Conservation (phyloP, 108 stramenopile species). For the Discostella stelligeroides region DNA sequence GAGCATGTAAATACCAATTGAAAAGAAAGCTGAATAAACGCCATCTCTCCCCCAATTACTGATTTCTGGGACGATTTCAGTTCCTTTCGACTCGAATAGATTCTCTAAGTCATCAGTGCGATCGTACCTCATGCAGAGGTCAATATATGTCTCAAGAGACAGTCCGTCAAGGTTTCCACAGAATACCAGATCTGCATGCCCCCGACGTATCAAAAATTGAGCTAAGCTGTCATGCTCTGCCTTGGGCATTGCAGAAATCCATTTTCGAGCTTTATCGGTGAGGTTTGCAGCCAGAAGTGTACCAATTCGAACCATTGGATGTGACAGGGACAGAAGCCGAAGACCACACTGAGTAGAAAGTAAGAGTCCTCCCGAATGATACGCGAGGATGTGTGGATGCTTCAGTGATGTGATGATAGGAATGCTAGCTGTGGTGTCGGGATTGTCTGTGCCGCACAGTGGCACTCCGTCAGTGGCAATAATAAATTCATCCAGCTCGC, state of each 20-base stretch:
- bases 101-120: slow-evolving; percentile 66
- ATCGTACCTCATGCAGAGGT: slow-evolving; percentile 71
- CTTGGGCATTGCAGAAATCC: slow-evolving; percentile 68
- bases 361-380: slow-evolving; percentile 75
- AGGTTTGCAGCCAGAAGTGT: slow-evolving; percentile 71
- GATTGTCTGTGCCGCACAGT: slow-evolving; percentile 14
- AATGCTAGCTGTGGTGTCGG: slow-evolving; percentile 10
- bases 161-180: slow-evolving; percentile 55
- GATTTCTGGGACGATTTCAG: slow-evolving; percentile 56
- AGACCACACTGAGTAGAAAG: slow-evolving; percentile 71
- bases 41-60: slow-evolving; percentile 61
- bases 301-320: slow-evolving; percentile 76
- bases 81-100: slow-evolving; percentile 56
- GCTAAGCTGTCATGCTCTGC: slow-evolving; percentile 71
- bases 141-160: slow-evolving; percentile 72
- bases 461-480: slow-evolving; percentile 62
- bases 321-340: slow-evolving; percentile 58
- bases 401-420: slow-evolving; percentile 46
- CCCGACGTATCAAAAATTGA: slow-evolving; percentile 73
- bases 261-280: slow-evolving; percentile 61
- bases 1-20: slow-evolving; percentile 69
- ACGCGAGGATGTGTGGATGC: slow-evolving; percentile 76
- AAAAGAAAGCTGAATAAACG: slow-evolving; percentile 54
- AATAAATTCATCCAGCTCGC: slow-evolving; percentile 69
- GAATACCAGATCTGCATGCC: slow-evolving; percentile 64